A percentile compares a stretch with the other conserved stretches of the same genome.
These are phyloP conservation scores for Collybia sordida DNA, from an alignment of 768 basidiomycete genomes.

Conservation along the genomic window DNA sequence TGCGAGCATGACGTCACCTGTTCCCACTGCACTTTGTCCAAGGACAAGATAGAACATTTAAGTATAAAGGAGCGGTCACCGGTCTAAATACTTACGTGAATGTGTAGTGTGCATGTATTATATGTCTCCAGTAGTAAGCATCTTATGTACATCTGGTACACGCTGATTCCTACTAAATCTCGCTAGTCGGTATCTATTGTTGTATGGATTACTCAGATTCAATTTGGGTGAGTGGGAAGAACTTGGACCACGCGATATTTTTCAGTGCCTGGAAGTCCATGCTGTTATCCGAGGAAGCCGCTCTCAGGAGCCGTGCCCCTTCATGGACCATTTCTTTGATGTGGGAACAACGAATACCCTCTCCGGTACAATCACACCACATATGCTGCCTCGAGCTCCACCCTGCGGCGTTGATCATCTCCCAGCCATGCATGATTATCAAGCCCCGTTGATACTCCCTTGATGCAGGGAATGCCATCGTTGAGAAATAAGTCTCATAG, in stretches of 20 bases:
- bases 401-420: conserved; percentile 6
- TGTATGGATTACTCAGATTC: neutral
- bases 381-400: conserved; percentile 6
- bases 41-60: too few species aligned
- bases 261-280: conserved; percentile 3
- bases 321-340: neutral
- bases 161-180: too few species aligned
- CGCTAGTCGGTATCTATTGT: neutral
- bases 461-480: neutral
- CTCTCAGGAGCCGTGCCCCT: neutral
- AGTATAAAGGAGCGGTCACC: too few species aligned
- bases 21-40: too few species aligned
- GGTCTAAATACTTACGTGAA: too few species aligned
- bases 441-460: neutral
- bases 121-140: too few species aligned
- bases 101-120: too few species aligned
- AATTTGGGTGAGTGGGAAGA: neutral
- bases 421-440: conserved; percentile 6
- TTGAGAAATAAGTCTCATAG: conserved; percentile 1
- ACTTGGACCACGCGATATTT: neutral
- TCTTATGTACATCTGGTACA: too few species aligned
- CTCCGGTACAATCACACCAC: conserved; percentile 1
- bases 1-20: too few species aligned
- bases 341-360: conserved; percentile 1
- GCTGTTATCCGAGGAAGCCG: neutral